These are phyloP conservation scores for Coemansia guatemalensis DNA, from an alignment of 192 early-diverging fungal species.

Conservation along the genomic window DNA sequence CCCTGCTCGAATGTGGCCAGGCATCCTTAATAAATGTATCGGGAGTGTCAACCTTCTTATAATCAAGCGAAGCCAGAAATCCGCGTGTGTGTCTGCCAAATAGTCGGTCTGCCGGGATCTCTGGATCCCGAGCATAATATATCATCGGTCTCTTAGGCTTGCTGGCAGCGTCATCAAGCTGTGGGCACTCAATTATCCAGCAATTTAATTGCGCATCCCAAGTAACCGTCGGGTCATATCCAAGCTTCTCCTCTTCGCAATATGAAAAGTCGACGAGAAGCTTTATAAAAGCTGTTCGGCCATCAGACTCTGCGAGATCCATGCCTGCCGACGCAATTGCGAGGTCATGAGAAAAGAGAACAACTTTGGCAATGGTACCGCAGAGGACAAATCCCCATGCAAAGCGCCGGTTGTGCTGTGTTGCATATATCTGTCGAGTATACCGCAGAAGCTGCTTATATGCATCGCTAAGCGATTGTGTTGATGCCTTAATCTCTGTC, in stretches of 20 bases:
- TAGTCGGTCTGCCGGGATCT: background rate
- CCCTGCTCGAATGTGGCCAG: background rate
- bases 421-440: background rate
- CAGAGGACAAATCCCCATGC: conserved; percentile 4
- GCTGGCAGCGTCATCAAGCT: background rate
- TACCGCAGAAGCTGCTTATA: conserved; percentile 7
- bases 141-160: background rate
- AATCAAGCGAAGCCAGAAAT: background rate
- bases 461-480: no score
- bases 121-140: background rate
- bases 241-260: background rate
- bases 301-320: background rate
- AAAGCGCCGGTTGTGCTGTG: conserved; percentile 8
- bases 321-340: conserved; percentile 1
- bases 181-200: background rate
- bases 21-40: background rate
- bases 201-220: background rate
- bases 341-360: background rate
- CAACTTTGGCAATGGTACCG: background rate
- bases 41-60: background rate
- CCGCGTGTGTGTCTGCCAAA: background rate
- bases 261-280: conserved; percentile 1
- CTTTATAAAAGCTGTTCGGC: background rate
- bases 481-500: background rate
- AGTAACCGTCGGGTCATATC: conserved; percentile 7